phyloP scores from a whole-genome alignment of 306 rosid genomes.

The Quercus glauca region DNA sequence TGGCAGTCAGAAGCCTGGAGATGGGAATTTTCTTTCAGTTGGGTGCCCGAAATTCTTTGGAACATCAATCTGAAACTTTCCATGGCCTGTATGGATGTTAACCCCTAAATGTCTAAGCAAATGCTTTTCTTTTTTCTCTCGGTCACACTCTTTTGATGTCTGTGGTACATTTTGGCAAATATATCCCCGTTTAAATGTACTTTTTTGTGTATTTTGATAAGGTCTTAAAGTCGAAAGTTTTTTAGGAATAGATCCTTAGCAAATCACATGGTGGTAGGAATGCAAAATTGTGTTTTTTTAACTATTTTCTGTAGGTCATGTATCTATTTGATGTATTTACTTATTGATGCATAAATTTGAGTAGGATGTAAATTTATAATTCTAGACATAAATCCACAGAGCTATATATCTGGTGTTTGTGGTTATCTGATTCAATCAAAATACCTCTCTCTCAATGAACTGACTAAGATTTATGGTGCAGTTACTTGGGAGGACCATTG shows the following conservation, averaged over 20 bases:
- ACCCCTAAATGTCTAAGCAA: not conserved
- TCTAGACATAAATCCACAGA: not conserved
- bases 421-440: not conserved
- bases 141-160: not conserved
- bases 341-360: not conserved
- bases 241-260: not conserved
- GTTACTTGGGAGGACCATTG: constrained; percentile 93
- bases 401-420: not conserved
- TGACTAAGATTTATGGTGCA: constrained; percentile 37
- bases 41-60: too few species aligned
- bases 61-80: not conserved
- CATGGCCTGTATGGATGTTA: not conserved
- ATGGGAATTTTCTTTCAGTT: not conserved
- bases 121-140: not conserved
- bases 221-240: not conserved
- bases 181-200: not conserved
- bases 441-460: not conserved
- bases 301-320: not conserved
- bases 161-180: not conserved
- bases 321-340: too few species aligned
- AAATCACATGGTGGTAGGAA: not conserved
- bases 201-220: not conserved
- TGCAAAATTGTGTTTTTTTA: not conserved
- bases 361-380: not conserved
- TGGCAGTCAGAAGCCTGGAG: not conserved